Evolutionary conservation across 2,329 filamentous ascomycete genomes (phyloP), one percentile per base, ranked within the genome.

Genomic region (Epichloe gansuensis): DNA sequence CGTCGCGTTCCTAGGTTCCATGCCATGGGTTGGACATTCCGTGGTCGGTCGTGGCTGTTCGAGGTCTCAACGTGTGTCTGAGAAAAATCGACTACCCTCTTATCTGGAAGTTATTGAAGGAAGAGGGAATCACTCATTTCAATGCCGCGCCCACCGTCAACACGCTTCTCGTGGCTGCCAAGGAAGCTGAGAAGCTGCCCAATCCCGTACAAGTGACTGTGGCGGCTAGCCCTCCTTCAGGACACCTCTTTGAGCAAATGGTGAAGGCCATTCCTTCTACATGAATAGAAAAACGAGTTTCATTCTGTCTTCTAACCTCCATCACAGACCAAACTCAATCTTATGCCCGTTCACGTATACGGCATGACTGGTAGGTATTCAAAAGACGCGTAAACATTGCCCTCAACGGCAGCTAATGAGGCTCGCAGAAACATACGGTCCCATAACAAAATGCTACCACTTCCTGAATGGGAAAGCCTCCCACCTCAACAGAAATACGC

Each of bases 121-220:
- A 89, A 50, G 88, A 97, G 68, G 75, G 80, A 6, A 86, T 98
- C 57, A 97, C 90, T 0, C 93, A 98, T 68, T 97, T 94, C 72
- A 95, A 91, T 63, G 91, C 91, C 1, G 93, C 91, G 0, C 93
- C 93, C 0, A 98, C 93, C 0, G 93, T 98, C 50, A 97, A 97
- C 67, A 98, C 91, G 0, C 72, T 97, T 1, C 80, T 98, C 3
- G 95, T 93, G 64, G 85, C 85, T 12, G 79, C 87, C 3, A 77
- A 83, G 42, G 84, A 90, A 66, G 91, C 93, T 2, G 79, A 78
- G 59, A 77, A 69, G 47, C 75, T 98, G 1, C 74, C 82, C 0
- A 70, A 81, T 1, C 80, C 83, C 0, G 90, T 97, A 9, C 78
- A 82, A 15, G 93, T 98, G 5, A 95, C 91, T 0, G 93, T 98